phyloP scores from a whole-genome alignment of 2,329 filamentous ascomycete species.

The Bipolaris oryzae region DNA sequence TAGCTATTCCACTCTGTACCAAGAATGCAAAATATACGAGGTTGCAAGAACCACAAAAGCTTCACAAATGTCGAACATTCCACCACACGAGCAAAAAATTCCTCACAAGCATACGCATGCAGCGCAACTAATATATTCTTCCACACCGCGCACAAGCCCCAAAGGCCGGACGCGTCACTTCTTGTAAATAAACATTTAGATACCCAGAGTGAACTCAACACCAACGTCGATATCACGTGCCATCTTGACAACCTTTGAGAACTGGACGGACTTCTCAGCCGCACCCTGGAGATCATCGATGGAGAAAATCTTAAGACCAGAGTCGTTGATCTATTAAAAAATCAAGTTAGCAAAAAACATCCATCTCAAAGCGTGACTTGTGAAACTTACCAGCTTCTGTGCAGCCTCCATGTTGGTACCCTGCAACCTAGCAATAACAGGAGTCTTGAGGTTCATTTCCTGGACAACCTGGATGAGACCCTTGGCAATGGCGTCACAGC shows the following conservation, averaged over 20 bases:
- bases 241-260: conserved; percentile 99
- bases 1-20: no score
- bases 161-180: neutral
- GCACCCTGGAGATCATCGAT: conserved; percentile 97
- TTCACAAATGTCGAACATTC: no score
- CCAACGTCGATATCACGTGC: conserved; percentile 96
- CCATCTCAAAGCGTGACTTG: neutral
- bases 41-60: no score
- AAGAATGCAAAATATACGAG: no score
- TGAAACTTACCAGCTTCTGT: conserved; percentile 69
- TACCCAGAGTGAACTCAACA: conserved; percentile 70
- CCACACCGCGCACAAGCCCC: neutral
- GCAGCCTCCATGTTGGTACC: conserved; percentile 98
- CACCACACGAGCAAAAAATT: no score
- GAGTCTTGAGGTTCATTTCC: conserved; percentile 92
- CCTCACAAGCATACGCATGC: no score
- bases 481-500: conserved; percentile 95
- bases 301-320: conserved; percentile 98
- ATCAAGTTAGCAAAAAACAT: conserved; percentile 15
- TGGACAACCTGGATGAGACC: conserved; percentile 94
- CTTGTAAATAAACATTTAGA: conserved; percentile 60
- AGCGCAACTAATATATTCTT: neutral
- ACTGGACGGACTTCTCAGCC: conserved; percentile 97
- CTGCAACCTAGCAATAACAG: conserved; percentile 95
- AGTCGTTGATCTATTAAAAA: conserved; percentile 77